Evolutionary conservation across 257 asterid species (phyloP).

Genomic region (Jacaranda mimosifolia): DNA sequence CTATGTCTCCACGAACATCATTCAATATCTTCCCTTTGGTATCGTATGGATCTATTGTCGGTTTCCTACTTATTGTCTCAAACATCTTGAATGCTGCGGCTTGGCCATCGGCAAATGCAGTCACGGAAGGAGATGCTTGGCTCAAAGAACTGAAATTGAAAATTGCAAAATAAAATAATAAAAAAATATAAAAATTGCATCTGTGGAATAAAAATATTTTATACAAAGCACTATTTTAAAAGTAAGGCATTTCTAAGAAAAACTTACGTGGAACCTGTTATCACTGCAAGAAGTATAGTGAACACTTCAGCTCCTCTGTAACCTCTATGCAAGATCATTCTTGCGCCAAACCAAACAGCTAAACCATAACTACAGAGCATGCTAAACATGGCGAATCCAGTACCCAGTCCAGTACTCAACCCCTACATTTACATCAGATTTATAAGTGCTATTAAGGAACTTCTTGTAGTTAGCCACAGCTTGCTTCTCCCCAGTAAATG

Average conservation of each 20-base stretch:
- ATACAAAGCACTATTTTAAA: not conserved
- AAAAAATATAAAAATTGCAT: not conserved
- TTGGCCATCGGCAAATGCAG: slow-evolving; percentile 53
- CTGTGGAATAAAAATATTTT: not conserved
- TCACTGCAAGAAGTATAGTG: slow-evolving; percentile 42
- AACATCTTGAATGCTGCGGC: slow-evolving; percentile 64
- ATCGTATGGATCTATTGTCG: slow-evolving; percentile 57
- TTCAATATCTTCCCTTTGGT: slow-evolving; percentile 45
- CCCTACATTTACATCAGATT: slow-evolving; percentile 42
- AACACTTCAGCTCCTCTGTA: slow-evolving; percentile 57
- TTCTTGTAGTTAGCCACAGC: slow-evolving; percentile 45
- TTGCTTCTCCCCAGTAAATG: slow-evolving; percentile 57
- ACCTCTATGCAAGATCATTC: slow-evolving; percentile 48
- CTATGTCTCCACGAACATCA: slow-evolving; percentile 54
- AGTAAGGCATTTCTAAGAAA: not conserved
- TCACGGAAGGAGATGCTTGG: slow-evolving; percentile 52
- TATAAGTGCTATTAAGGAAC: slow-evolving; percentile 43
- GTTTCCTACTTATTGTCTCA: slow-evolving; percentile 58
- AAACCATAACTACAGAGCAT: slow-evolving; percentile 40
- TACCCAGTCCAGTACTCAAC: slow-evolving; percentile 45
- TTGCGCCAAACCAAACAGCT: slow-evolving; percentile 59
- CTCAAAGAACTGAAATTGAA: slow-evolving; percentile 43
- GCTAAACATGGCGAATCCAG: slow-evolving; percentile 37
- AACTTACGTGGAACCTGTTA: slow-evolving; percentile 52
- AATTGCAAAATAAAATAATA: slow-evolving; percentile 8